Base-by-base conservation (phyloP, 116 monocot species). In the Posidonia oceanica region DNA sequence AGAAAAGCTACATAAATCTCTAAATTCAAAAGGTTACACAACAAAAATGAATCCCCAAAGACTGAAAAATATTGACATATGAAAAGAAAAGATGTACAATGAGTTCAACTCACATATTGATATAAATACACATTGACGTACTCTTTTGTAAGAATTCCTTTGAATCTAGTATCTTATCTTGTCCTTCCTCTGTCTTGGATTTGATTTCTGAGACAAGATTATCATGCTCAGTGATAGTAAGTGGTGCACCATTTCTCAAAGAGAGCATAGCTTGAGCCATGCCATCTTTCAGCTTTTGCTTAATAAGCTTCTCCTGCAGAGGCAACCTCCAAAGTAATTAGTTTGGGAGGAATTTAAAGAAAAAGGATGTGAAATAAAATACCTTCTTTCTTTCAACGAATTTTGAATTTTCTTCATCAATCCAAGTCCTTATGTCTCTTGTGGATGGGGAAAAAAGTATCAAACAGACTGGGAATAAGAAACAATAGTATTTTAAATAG, bases 221-320 rank as follows among this genome's bases (percentile, higher is more conserved):
- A 13, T 73, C 73, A 76, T 83, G 79, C 40, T 85, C 87, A 29
- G 75, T 58, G 53, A 81, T 74, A 70, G 21, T 41, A 68, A 40
- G 7, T 6, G 7, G 14, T 37, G 15, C 59, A 68, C 51, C 41
- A 23, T 69, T 38, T 72, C 84, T 80, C 55, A 48, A 36, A 23
- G 75, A 69, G 52, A 94, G 79, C 83, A 85, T 67, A 52, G 77
- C 75, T 78, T 82, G 76, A 37, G 75, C 82, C 20, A 74, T 42
- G 48, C 83, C 81, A 74, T 83, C 78, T 75, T 78, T 94, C 41
- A 85, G 36, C 36, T 83, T 83, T 52, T 90, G 80, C 64, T 90
- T 87, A 8, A 83, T 39, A 29, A 61, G 65, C 57, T 77, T 89
- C 66, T 78, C 85, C 94, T 94, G 65, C 39, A 75, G 29, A 77